These are phyloP conservation scores for Scheffersomyces ergatensis DNA, from an alignment of 805 yeast species.

Conservation along the genomic window DNA sequence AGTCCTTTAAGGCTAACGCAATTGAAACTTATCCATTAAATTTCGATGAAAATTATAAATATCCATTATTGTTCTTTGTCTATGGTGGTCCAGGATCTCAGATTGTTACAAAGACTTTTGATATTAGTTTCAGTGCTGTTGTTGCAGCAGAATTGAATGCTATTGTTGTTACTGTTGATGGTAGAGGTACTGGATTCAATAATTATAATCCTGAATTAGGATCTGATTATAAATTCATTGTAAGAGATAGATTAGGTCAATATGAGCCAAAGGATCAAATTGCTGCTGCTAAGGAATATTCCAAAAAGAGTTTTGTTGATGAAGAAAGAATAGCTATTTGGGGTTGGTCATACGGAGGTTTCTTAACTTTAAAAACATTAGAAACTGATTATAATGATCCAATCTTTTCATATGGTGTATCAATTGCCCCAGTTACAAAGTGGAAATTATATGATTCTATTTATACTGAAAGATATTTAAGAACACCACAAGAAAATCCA, in stretches of 20 bases:
- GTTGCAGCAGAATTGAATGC: constrained; percentile 76
- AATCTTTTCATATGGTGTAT: constrained; percentile 70
- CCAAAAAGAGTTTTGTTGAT: constrained; percentile 60
- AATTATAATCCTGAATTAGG: constrained; percentile 52
- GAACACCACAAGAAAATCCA: constrained; percentile 46
- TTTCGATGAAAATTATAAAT: constrained; percentile 60
- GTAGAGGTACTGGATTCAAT: constrained; percentile 92
- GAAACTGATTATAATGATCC: constrained; percentile 59
- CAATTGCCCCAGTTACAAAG: constrained; percentile 84
- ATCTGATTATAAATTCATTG: constrained; percentile 63
- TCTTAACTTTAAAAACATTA: constrained; percentile 67
- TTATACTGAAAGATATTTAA: constrained; percentile 78
- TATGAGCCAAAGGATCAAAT: constrained; percentile 87
- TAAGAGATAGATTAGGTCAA: constrained; percentile 78
- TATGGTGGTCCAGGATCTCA: constrained; percentile 98
- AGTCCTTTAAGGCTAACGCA: constrained; percentile 54
- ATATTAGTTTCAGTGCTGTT: constrained; percentile 66
- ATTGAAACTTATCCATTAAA: constrained; percentile 75
- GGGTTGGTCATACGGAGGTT: constrained; percentile 93
- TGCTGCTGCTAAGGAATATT: constrained; percentile 75
- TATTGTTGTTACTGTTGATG: constrained; percentile 92
- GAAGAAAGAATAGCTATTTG: constrained; percentile 60
- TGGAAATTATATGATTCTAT: constrained; percentile 76
- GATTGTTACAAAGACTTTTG: constrained; percentile 61
- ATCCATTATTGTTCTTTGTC: constrained; percentile 85